A percentile compares a stretch with the other conserved stretches of the same genome.
These are phyloP conservation scores for Chaetomidium leptoderma DNA, from an alignment of 495 filamentous ascomycete genomes.

Conservation along the genomic window DNA sequence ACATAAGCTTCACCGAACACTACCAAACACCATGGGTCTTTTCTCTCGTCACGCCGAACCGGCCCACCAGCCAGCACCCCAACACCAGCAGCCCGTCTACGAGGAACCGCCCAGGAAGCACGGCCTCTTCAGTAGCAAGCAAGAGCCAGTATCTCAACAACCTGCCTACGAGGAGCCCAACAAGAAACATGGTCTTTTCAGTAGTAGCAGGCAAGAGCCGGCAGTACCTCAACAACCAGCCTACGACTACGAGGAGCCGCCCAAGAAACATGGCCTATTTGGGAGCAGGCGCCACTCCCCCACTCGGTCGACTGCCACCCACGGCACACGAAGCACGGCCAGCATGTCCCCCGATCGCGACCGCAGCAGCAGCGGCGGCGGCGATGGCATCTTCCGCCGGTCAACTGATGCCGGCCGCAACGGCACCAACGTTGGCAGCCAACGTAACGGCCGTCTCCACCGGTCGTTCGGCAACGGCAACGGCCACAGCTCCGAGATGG, in stretches of 20 bases:
- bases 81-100: conserved; percentile 11
- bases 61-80: conserved; percentile 32
- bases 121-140: no score
- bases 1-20: background rate
- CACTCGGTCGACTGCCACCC: conserved; percentile 34
- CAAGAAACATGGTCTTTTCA: conserved; percentile 42
- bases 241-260: conserved; percentile 24
- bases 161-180: conserved; percentile 27
- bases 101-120: conserved; percentile 35
- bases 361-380: conserved; percentile 10
- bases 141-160: no score
- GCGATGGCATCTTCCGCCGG: conserved; percentile 18
- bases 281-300: conserved; percentile 43
- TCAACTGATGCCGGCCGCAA: conserved; percentile 22
- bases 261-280: conserved; percentile 42
- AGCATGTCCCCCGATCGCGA: conserved; percentile 21
- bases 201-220: no score
- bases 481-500: conserved; percentile 39
- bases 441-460: conserved; percentile 29
- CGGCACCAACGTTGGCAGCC: conserved; percentile 5
- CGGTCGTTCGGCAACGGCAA: conserved; percentile 44
- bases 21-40: conserved; percentile 42
- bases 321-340: conserved; percentile 29
- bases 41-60: conserved; percentile 45
- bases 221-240: no score